These are phyloP conservation scores for Madurella mycetomatis DNA, from an alignment of 2,329 filamentous ascomycete genomes.

Conservation along the genomic window DNA sequence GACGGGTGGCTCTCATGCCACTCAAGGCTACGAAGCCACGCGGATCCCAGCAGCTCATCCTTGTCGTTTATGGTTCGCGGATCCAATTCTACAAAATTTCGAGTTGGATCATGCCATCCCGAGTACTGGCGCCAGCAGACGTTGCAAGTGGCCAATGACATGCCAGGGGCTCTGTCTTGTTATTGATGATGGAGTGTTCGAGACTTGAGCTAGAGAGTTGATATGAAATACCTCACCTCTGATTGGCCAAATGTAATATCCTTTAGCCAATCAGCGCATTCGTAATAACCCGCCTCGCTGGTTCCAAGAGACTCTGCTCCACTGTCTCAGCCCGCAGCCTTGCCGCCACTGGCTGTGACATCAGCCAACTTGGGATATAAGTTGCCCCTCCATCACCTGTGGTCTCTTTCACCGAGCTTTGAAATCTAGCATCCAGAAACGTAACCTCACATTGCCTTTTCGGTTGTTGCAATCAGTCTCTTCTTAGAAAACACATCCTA, in stretches of 20 bases:
- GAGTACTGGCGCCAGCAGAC: too few relatives aligned
- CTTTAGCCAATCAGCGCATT: conserved; percentile 8
- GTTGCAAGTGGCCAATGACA: too few relatives aligned
- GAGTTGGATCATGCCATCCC: too few relatives aligned
- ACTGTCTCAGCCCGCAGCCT: conserved; percentile 21
- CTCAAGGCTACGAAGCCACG: too few relatives aligned
- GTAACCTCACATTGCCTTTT: background rate
- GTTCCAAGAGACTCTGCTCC: conserved; percentile 9
- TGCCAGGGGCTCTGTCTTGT: too few relatives aligned
- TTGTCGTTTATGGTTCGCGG: too few relatives aligned
- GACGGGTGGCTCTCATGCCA: too few relatives aligned
- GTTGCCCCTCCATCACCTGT: conserved; percentile 1
- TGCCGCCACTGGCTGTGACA: conserved; percentile 17
- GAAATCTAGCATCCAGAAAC: background rate
- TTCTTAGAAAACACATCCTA: background rate
- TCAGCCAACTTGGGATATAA: conserved; percentile 8
- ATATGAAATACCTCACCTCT: conserved; percentile 23
- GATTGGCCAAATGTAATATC: conserved; percentile 12
- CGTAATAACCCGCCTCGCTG: conserved; percentile 19
- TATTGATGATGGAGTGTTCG: too few relatives aligned
- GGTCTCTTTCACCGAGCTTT: background rate
- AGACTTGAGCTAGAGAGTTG: background rate
- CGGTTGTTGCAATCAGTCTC: background rate
- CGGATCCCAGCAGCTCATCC: too few relatives aligned
- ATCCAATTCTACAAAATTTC: too few relatives aligned